A percentile compares a stretch with the other conserved stretches of the same genome.
Conservation (phyloP, 2,329 filamentous ascomycete species). For the Exophiala sp. region DNA sequence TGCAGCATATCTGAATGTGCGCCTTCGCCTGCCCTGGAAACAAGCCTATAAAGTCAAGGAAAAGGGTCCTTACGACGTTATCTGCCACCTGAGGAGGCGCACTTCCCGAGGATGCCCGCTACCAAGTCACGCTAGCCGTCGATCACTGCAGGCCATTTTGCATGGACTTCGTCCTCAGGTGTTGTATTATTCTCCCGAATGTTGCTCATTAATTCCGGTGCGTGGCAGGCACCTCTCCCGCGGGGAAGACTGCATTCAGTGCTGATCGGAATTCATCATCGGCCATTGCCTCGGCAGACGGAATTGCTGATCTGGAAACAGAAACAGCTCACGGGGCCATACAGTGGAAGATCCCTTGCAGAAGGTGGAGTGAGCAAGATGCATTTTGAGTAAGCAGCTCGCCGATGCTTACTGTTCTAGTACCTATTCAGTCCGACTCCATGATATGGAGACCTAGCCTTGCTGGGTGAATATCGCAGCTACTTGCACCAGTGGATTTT, state of each 20-base stretch:
- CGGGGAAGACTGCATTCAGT: too few species aligned
- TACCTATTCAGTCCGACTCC: neutral
- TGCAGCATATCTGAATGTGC: constrained; percentile 1
- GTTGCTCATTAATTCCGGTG: neutral
- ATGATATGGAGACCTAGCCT: neutral
- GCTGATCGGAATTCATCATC: too few species aligned
- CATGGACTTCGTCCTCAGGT: neutral
- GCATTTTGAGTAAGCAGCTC: constrained; percentile 8
- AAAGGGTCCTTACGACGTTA: neutral
- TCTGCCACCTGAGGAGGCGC: neutral
- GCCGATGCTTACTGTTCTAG: constrained; percentile 10
- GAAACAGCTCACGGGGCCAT: too few species aligned
- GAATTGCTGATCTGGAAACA: too few species aligned
- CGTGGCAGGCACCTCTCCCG: too few species aligned
- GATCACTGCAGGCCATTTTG: constrained; percentile 13
- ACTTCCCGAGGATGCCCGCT: too few species aligned
- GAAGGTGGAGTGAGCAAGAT: neutral
- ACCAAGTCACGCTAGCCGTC: constrained; percentile 15
- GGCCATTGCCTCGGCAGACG: too few species aligned
- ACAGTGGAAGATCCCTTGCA: neutral
- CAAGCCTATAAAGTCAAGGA: constrained; percentile 8
- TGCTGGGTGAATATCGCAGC: too few species aligned
- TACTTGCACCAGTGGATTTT: too few species aligned
- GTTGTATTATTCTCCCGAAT: neutral
- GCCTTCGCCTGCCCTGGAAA: neutral